phyloP scores from a whole-genome alignment of 768 basidiomycete genomes.

The Amanita rimosa region DNA sequence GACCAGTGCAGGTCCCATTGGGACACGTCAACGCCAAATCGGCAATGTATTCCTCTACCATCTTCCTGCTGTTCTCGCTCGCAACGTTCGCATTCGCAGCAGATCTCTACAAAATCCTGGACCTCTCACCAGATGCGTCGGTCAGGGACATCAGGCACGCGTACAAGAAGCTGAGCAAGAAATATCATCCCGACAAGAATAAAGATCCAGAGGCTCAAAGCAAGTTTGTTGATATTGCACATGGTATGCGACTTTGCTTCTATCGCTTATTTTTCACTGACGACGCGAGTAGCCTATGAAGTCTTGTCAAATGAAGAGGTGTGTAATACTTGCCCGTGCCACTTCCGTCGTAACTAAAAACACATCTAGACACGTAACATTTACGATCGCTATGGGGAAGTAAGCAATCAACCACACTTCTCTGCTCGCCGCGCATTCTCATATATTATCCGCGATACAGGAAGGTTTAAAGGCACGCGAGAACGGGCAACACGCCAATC shows the following conservation, averaged over 20 bases:
- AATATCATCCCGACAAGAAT: constrained; percentile 95
- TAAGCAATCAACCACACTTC: constrained; percentile 15
- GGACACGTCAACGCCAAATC: constrained; percentile 2
- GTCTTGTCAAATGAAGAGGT: constrained; percentile 83
- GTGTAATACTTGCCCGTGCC: constrained; percentile 14
- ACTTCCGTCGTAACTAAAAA: constrained; percentile 4
- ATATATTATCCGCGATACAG: constrained; percentile 21
- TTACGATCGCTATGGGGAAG: constrained; percentile 92
- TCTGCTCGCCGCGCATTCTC: not conserved
- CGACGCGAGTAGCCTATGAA: constrained; percentile 64
- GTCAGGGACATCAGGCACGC: constrained; percentile 87
- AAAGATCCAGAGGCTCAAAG: constrained; percentile 72
- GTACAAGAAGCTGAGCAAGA: constrained; percentile 82
- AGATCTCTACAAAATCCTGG: constrained; percentile 77
- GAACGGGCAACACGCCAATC: constrained; percentile 78
- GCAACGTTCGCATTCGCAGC: constrained; percentile 36
- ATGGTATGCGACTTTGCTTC: constrained; percentile 39
- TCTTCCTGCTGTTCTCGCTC: constrained; percentile 26
- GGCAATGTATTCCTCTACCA: constrained; percentile 21
- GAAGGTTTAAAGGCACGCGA: constrained; percentile 91
- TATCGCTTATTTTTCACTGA: constrained; percentile 1
- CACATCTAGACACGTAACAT: constrained; percentile 71
- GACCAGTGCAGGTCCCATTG: not conserved
- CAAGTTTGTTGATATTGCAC: constrained; percentile 85
- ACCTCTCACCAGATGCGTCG: constrained; percentile 69